Evolutionary conservation across 345 rosid genomes (phyloP).

Genomic region (Arabidopsis arenosa): DNA sequence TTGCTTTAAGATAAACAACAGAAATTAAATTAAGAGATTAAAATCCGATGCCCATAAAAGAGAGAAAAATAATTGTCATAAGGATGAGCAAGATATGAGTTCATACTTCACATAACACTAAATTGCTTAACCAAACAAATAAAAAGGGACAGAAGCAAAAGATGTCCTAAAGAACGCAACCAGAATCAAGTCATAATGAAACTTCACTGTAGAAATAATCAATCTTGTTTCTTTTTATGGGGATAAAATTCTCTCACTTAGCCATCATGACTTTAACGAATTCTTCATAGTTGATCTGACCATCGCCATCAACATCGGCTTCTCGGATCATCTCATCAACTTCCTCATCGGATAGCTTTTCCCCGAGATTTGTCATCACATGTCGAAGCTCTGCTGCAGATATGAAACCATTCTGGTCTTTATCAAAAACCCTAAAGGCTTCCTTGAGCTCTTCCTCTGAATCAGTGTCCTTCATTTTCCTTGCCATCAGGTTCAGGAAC

Average conservation of each 20-base stretch:
- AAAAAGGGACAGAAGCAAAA: constrained; percentile 12
- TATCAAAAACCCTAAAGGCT: constrained; percentile 61
- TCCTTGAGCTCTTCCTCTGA: constrained; percentile 70
- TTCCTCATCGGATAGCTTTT: constrained; percentile 62
- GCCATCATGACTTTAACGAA: constrained; percentile 72
- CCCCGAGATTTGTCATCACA: constrained; percentile 65
- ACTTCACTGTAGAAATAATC: constrained; percentile 8
- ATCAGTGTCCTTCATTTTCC: constrained; percentile 69
- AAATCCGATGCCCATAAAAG: neutral
- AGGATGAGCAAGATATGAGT: constrained; percentile 30
- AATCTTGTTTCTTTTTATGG: neutral
- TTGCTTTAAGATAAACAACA: neutral
- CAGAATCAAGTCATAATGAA: constrained; percentile 27
- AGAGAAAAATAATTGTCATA: constrained; percentile 20
- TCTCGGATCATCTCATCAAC: constrained; percentile 66
- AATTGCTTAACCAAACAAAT: constrained; percentile 11
- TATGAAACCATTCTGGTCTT: constrained; percentile 66
- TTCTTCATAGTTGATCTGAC: constrained; percentile 65
- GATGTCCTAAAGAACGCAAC: constrained; percentile 33
- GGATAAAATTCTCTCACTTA: constrained; percentile 49
- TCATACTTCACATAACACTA: constrained; percentile 34
- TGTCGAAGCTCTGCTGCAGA: constrained; percentile 67
- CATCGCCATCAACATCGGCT: constrained; percentile 67
- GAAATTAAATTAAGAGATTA: neutral
- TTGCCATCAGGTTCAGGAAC: constrained; percentile 65